Evolutionary conservation across 129 eudicot species (phyloP).

Genomic region (Centrapalus pauciflorus): DNA sequence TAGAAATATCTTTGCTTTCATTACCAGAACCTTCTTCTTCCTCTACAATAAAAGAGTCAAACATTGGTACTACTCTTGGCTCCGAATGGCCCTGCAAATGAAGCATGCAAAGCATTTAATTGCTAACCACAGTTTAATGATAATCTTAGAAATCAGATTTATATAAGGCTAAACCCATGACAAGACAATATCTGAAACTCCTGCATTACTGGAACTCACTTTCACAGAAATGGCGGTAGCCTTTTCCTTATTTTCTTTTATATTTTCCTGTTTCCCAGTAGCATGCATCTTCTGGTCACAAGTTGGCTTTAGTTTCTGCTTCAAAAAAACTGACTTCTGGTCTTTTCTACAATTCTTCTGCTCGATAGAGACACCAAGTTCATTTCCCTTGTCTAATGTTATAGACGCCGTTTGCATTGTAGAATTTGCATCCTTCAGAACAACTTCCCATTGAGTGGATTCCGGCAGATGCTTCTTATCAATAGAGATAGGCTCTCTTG

Average conservation of each 20-base stretch:
- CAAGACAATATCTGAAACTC: constrained; percentile 2
- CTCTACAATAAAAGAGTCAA: constrained; percentile 66
- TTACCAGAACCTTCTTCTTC: constrained; percentile 99
- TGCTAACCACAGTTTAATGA: constrained; percentile 1
- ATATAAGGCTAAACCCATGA: constrained; percentile 14
- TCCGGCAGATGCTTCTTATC: constrained; percentile 27
- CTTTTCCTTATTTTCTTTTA: constrained; percentile 39
- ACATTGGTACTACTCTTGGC: constrained; percentile 48
- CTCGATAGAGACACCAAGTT: constrained; percentile 15
- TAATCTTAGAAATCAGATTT: constrained; percentile 1
- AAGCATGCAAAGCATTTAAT: constrained; percentile 8
- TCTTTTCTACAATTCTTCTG: constrained; percentile 34
- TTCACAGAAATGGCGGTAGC: constrained; percentile 16
- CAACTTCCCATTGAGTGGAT: constrained; percentile 11
- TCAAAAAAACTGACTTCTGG: constrained; percentile 21
- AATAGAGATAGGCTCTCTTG: constrained; percentile 16
- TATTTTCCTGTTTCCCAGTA: constrained; percentile 22
- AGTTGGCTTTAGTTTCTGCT: constrained; percentile 38
- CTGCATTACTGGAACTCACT: constrained; percentile 33
- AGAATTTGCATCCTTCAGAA: constrained; percentile 21
- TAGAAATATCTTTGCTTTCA: not conserved
- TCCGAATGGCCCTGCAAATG: constrained; percentile 50
- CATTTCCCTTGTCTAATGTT: constrained; percentile 21
- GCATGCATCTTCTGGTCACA: constrained; percentile 21
- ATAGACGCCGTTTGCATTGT: constrained; percentile 16